Percentiles rank a stretch among this genome's conserved stretches.
Evolutionary conservation across 352 stramenopile genomes (phyloP).

Genomic region (Phytopythium sindhum): DNA sequence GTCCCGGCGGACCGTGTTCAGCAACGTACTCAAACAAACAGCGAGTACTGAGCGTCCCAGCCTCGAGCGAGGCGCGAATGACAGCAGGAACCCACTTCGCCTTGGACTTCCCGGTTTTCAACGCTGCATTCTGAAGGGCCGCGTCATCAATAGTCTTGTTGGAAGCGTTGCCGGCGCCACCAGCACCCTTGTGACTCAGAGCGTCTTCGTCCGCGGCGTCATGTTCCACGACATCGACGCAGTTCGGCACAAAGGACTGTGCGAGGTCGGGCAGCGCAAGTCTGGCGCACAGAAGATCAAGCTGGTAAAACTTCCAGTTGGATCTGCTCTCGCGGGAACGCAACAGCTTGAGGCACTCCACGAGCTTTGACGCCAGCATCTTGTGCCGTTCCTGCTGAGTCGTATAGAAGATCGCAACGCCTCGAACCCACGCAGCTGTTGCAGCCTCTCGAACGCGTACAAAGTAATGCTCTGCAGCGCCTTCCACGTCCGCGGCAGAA

Average conservation of each 20-base stretch:
- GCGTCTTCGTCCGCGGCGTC: constrained; percentile 21
- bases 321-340: constrained; percentile 25
- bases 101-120: constrained; percentile 59
- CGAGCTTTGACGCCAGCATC: constrained; percentile 48
- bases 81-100: constrained; percentile 57
- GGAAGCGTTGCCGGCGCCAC: constrained; percentile 13
- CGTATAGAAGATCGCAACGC: constrained; percentile 74
- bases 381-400: constrained; percentile 55
- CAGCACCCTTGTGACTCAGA: constrained; percentile 2
- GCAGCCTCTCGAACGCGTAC: constrained; percentile 62
- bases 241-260: constrained; percentile 70
- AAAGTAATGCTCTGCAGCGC: constrained; percentile 44
- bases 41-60: constrained; percentile 55
- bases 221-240: constrained; percentile 56
- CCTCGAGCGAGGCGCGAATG: constrained; percentile 55
- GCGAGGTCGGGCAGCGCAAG: constrained; percentile 72
- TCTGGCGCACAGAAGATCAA: constrained; percentile 79
- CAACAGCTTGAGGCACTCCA: constrained; percentile 45
- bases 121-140: constrained; percentile 52
- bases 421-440: constrained; percentile 64
- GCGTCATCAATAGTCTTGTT: constrained; percentile 61
- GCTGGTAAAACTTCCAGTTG: constrained; percentile 61
- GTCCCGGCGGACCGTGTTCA: constrained; percentile 45
- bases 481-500: constrained; percentile 34
- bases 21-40: constrained; percentile 71